Percentiles rank a stretch among this genome's conserved stretches.
Evolutionary conservation across 768 basidiomycete genomes (phyloP).

Genomic region (Gautieria morchelliformis): DNA sequence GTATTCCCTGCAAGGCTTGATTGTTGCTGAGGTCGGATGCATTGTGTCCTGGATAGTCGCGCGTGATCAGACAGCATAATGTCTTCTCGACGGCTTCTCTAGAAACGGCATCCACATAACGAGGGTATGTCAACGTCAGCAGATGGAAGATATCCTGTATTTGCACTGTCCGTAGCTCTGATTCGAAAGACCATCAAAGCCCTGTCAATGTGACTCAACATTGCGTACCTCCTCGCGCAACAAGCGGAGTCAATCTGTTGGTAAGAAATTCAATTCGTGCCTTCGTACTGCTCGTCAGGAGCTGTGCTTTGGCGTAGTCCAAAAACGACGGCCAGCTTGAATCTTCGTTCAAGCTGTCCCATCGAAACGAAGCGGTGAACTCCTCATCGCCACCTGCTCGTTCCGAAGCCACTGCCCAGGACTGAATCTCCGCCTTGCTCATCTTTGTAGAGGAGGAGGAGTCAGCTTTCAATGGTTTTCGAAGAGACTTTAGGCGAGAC

Average conservation of each 20-base stretch:
- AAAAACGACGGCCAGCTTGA: constrained; percentile 47
- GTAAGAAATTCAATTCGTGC: constrained; percentile 46
- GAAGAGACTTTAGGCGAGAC: background rate
- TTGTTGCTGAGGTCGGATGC: constrained; percentile 6
- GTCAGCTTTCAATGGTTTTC: background rate
- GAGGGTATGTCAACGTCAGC: constrained; percentile 66
- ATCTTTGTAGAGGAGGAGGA: background rate
- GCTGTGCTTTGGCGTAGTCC: constrained; percentile 38
- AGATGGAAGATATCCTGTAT: constrained; percentile 62
- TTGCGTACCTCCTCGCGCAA: constrained; percentile 45
- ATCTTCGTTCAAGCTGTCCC: constrained; percentile 47
- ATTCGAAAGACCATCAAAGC: background rate
- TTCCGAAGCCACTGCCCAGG: constrained; percentile 42
- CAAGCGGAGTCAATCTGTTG: constrained; percentile 51
- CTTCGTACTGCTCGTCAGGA: constrained; percentile 47
- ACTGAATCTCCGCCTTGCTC: constrained; percentile 44
- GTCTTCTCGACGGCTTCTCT: constrained; percentile 54
- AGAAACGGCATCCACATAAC: constrained; percentile 66
- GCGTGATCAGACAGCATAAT: background rate
- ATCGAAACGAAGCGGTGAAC: constrained; percentile 20
- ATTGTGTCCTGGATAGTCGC: background rate
- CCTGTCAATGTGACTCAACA: constrained; percentile 2
- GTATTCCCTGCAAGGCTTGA: constrained; percentile 36
- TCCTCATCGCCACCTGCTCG: constrained; percentile 25
- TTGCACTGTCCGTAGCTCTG: constrained; percentile 55